Base-by-base conservation (phyloP, 306 rosid species). In the Dicorynia guianensis region DNA sequence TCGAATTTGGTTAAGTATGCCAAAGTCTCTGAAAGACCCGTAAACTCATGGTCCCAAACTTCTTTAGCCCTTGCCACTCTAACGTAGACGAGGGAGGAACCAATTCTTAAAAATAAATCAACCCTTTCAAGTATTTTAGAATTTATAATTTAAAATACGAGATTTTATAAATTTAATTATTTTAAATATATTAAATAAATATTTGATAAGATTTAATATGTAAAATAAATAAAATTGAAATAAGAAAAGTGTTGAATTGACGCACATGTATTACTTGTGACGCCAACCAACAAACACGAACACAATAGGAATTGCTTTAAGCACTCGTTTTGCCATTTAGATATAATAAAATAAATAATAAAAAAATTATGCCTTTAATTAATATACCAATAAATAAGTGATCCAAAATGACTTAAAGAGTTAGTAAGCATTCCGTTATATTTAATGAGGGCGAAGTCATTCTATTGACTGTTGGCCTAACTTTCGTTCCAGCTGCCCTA, bases 391-490 rank as follows among this genome's bases (percentile, higher is more conserved):
- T 12, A 38, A 38, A 35, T 30, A 10, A 48, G 39, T 36, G 61
- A 52, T 14, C 46, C 50, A 73, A 76, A 56, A 66, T 25, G 64
- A 59, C 43, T 66, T 72, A 36, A 10, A 52, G 53, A 63, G 44
- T 47, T 15, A 20, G 70, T 75, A 63, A 70, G 49, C 52, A 81
- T 72, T 80, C 78, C 20, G 81, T 77, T 81, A 83, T 77, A 86
- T 77, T 77, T 69, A 76, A 52, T 57, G 79, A 69, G 67, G 50
- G 56, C 13, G 64, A 36, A 76, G 74, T 78, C 25, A 61, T 47
- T 82, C 70, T n/a, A 69, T 68, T 82, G 88, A 92, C 89, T 48
- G 92, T 88, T 90, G 97, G 89, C 92, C 92, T 86, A 88, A 77
- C 93, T 73, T 79, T 72, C 33, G 44, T 62, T 34, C 46, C 35